Evolutionary conservation across 257 asterid genomes (phyloP), one percentile per base, ranked within the genome.

Genomic region (Solanum okadae): DNA sequence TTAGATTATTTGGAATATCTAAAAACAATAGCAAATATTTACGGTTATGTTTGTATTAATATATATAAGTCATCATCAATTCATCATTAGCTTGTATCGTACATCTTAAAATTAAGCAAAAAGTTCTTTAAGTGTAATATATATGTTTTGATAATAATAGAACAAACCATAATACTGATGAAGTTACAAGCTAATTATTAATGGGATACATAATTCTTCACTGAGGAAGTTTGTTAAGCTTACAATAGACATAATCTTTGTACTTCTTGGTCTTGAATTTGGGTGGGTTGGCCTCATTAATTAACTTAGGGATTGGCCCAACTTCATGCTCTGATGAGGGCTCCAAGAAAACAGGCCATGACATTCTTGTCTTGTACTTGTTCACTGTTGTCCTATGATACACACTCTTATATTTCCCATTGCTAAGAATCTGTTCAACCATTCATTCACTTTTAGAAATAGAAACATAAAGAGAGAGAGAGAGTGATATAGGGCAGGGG

Each of bases 311-410:
- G 9, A 90, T 88, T 0, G 98, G 98, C 10, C 96, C 98, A 27
- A 94, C 70, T 82, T 93, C 96, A 38, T 79, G 89, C 81, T 95
- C 96, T 2, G 93, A 83, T 4, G 95, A 92, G 10, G 98, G 98
- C 93, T 96, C 98, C 91, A 96, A 35, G 78, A 95, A 94, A 89
- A 93, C 95, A 3, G 98, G 96, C 98, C 98, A 94, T 1, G 98
- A 95, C 95, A 95, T 94, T 93, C 98, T 92, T 5, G 96, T 93
- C 68, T 86, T 81, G 4, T 94, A 93, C 93, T 94, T 95, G 91
- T 84, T 93, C 73, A 94, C 98, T 3, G 93, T 93, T 38, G 93
- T 92, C 72, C 98, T 88, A 34, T 95, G 98, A 9, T 77, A 87
- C 83, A 95, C 98, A 4, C 94, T 93, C 91, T 93, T 94, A 25